phyloP scores from a whole-genome alignment of 192 early-diverging fungal genomes.

The Coemansia sp. region DNA sequence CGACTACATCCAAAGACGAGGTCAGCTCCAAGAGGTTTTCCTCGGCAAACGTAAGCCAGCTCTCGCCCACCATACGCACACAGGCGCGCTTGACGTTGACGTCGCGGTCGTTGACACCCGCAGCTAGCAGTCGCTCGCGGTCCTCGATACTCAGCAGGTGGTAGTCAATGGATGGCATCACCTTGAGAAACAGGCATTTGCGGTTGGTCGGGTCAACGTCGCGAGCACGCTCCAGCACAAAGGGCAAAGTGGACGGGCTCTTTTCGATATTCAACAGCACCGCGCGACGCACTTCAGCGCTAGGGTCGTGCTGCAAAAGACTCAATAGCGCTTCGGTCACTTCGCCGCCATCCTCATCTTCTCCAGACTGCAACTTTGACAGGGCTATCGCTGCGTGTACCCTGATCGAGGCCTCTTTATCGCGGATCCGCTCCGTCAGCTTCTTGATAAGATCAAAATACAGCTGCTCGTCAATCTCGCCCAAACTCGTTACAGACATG shows the following conservation, averaged over 20 bases:
- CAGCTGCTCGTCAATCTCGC: conserved; percentile 80
- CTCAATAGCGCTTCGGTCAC: conserved; percentile 67
- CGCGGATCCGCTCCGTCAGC: conserved; percentile 72
- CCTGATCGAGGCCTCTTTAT: conserved; percentile 81
- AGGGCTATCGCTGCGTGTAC: conserved; percentile 78
- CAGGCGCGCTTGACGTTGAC: conserved; percentile 74
- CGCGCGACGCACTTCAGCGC: conserved; percentile 81
- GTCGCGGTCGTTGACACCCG: conserved; percentile 84
- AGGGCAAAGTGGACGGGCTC: conserved; percentile 63
- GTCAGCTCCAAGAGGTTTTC: conserved; percentile 77
- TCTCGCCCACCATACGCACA: conserved; percentile 66
- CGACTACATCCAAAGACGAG: conserved; percentile 72
- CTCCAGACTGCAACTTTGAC: conserved; percentile 73
- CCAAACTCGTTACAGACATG: conserved; percentile 69
- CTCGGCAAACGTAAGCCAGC: conserved; percentile 76
- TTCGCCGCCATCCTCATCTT: conserved; percentile 61
- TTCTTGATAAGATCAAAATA: conserved; percentile 69
- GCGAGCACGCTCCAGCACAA: conserved; percentile 73
- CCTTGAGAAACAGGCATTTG: conserved; percentile 69
- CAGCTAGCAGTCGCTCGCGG: conserved; percentile 70
- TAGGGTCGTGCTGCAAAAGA: conserved; percentile 74
- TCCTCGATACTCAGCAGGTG: conserved; percentile 68
- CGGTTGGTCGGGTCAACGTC: conserved; percentile 80
- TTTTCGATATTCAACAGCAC: conserved; percentile 77
- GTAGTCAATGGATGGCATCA: conserved; percentile 75